Evolutionary conservation across 2,329 filamentous ascomycete genomes (phyloP).

Genomic region (Alternaria sp.): DNA sequence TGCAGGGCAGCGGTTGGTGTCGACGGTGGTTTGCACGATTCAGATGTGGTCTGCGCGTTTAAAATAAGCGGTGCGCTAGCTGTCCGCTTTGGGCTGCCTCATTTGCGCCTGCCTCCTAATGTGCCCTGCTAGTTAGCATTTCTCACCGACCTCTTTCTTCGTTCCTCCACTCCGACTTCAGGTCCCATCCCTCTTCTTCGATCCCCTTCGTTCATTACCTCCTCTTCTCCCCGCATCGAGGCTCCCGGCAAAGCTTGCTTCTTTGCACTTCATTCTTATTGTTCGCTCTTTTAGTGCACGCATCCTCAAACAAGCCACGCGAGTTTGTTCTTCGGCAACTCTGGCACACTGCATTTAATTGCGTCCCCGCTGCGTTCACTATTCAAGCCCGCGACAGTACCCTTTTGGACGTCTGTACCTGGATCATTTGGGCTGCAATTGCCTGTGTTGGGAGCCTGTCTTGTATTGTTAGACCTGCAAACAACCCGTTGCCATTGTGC

Average conservation of each 20-base stretch:
- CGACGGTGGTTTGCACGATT: constrained; percentile 25
- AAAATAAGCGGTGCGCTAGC: constrained; percentile 39
- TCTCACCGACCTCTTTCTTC: constrained; percentile 42
- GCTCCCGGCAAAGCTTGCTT: constrained; percentile 41
- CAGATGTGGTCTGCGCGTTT: constrained; percentile 39
- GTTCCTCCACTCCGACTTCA: constrained; percentile 37
- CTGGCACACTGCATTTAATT: constrained; percentile 35
- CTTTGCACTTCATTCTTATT: constrained; percentile 52
- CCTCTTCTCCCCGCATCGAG: constrained; percentile 45
- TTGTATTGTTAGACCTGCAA: constrained; percentile 26
- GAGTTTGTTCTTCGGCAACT: constrained; percentile 33
- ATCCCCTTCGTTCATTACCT: constrained; percentile 49
- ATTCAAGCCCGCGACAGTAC: constrained; percentile 26
- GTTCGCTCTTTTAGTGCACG: constrained; percentile 50
- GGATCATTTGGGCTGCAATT: constrained; percentile 6
- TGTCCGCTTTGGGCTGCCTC: constrained; percentile 38
- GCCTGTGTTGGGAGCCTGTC: constrained; percentile 25
- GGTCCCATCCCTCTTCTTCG: constrained; percentile 44
- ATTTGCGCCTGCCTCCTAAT: constrained; percentile 51
- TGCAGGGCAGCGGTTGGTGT: constrained; percentile 29
- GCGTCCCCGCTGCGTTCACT: constrained; percentile 33
- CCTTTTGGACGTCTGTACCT: constrained; percentile 15
- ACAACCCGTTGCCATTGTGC: constrained; percentile 31
- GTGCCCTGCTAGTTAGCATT: constrained; percentile 40
- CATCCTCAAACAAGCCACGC: constrained; percentile 44